Conservation (phyloP, 305 asterid genomes). For the Stenogyne calaminthoides region DNA sequence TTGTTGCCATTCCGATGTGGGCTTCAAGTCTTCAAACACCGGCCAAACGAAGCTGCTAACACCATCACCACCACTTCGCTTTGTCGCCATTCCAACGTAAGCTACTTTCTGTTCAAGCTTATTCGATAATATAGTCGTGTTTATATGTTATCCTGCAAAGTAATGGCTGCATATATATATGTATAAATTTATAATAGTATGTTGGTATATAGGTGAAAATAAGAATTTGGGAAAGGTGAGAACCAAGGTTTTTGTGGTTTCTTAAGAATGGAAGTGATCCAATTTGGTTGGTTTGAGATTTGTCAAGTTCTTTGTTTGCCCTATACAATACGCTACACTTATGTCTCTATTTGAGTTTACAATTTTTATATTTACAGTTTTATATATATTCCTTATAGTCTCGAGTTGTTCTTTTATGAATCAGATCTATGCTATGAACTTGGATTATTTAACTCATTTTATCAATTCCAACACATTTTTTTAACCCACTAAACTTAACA, state of each 20-base stretch:
- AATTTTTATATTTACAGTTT: not conserved
- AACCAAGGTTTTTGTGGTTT: conserved; percentile 10
- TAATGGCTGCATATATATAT: not conserved
- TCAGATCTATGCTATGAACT: too few relatives aligned
- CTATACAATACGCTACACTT: conserved; percentile 16
- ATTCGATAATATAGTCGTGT: not conserved
- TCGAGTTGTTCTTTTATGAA: too few relatives aligned
- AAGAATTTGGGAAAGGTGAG: conserved; percentile 16
- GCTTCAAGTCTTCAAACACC: conserved; percentile 59
- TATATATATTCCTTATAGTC: not conserved
- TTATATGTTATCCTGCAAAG: not conserved
- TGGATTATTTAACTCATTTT: too few relatives aligned
- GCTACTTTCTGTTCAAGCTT: not conserved
- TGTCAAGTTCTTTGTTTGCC: conserved; percentile 28
- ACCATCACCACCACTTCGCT: not conserved
- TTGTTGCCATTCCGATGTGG: conserved; percentile 50
- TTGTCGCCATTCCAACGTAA: not conserved
- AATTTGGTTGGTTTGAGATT: not conserved
- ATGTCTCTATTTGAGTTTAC: not conserved
- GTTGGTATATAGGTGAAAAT: not conserved
- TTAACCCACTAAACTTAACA: too few relatives aligned
- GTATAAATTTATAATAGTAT: not conserved
- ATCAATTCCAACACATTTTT: too few relatives aligned
- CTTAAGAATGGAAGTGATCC: not conserved
- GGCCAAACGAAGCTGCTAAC: conserved; percentile 7